Conservation (phyloP, 1,284 basidiomycete genomes). For the Apiotrichum veenhuisii region DNA sequence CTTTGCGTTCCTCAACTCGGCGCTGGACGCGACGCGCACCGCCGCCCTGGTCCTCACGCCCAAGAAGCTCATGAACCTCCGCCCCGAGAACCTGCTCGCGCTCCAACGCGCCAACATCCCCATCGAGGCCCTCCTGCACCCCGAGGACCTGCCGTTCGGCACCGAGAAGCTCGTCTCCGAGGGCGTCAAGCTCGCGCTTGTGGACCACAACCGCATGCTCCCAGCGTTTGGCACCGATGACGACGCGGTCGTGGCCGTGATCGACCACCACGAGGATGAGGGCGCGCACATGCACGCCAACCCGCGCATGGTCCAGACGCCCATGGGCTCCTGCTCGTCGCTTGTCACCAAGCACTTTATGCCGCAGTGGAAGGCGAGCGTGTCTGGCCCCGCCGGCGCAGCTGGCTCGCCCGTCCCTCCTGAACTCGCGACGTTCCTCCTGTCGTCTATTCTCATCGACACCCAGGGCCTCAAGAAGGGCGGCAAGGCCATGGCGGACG, state of each 20-base stretch:
- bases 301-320: slow-evolving; percentile 60
- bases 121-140: slow-evolving; percentile 54
- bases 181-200: slow-evolving; percentile 68
- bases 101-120: slow-evolving; percentile 62
- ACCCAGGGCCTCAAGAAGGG: slow-evolving; percentile 68
- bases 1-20: slow-evolving; percentile 66
- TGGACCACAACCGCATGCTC: slow-evolving; percentile 83
- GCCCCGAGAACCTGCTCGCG: slow-evolving; percentile 81
- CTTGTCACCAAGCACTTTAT: slow-evolving; percentile 62
- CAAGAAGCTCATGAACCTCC: slow-evolving; percentile 66
- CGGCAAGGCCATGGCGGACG: slow-evolving; percentile 67
- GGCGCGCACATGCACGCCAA: slow-evolving; percentile 60
- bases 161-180: slow-evolving; percentile 50
- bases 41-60: slow-evolving; percentile 73
- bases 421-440: slow-evolving; percentile 71
- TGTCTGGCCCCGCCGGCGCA: slow-evolving; percentile 23
- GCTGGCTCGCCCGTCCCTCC: slow-evolving; percentile 38
- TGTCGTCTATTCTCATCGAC: slow-evolving; percentile 76
- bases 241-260: slow-evolving; percentile 62
- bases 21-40: slow-evolving; percentile 55
- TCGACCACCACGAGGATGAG: slow-evolving; percentile 95
- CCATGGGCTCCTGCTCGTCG: slow-evolving; percentile 73
- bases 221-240: slow-evolving; percentile 52
- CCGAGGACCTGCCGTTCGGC: slow-evolving; percentile 45
- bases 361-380: slow-evolving; percentile 35